Evolutionary conservation across 441 rosid genomes (phyloP).

Genomic region (Brassica hybrid): DNA sequence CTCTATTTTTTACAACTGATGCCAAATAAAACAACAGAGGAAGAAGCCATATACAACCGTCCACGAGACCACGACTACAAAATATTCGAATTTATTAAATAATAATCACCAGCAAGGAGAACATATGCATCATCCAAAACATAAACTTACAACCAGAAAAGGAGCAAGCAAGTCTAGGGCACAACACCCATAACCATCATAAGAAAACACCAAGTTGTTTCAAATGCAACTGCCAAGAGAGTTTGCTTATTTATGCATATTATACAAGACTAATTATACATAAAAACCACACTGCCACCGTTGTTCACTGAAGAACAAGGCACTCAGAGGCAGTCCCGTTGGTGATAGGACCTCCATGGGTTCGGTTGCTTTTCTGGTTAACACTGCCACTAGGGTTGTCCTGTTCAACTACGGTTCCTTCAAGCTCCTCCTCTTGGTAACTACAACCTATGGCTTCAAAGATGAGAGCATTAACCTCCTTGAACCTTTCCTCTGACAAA

Average conservation of each 20-base stretch:
- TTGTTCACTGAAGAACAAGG: slow-evolving; percentile 43
- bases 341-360: slow-evolving; percentile 38
- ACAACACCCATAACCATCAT: slow-evolving; percentile 18
- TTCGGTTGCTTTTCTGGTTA: slow-evolving; percentile 32
- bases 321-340: no score
- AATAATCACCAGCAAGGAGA: not conserved
- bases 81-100: not conserved
- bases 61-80: not conserved
- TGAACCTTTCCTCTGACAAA: slow-evolving; percentile 85
- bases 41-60: not conserved
- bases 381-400: slow-evolving; percentile 25
- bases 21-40: not conserved
- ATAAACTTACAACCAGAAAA: not conserved
- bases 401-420: slow-evolving; percentile 41
- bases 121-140: slow-evolving; percentile 6
- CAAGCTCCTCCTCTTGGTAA: slow-evolving; percentile 22
- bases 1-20: not conserved
- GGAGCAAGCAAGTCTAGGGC: slow-evolving; percentile 19
- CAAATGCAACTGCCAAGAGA: slow-evolving; percentile 32
- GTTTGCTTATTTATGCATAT: slow-evolving; percentile 36
- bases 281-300: not conserved
- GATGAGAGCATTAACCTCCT: slow-evolving; percentile 77
- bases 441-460: slow-evolving; percentile 54
- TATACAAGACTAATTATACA: slow-evolving; percentile 27
- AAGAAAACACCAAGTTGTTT: slow-evolving; percentile 22